Percentiles rank a stretch among this genome's conserved stretches.
Evolutionary conservation across 1,139 yeast genomes (phyloP).

Genomic region (Debaryomyces udenii): DNA sequence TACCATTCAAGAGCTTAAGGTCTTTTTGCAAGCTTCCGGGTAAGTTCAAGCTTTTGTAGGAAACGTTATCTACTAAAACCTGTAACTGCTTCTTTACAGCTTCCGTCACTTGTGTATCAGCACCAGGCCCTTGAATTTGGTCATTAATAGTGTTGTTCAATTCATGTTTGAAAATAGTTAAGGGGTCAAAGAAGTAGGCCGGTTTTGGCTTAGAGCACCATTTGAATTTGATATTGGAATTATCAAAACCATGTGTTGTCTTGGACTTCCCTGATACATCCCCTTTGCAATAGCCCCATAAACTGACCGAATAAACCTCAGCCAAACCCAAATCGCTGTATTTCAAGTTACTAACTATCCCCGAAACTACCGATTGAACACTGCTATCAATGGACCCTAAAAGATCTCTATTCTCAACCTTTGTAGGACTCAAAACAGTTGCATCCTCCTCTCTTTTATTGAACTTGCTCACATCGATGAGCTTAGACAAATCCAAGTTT

Average conservation of each 20-base stretch:
- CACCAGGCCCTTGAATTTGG: conserved; percentile 27
- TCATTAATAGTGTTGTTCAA: conserved; percentile 35
- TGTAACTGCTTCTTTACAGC: conserved; percentile 27
- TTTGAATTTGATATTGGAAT: conserved; percentile 46
- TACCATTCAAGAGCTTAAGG: conserved; percentile 32
- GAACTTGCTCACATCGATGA: conserved; percentile 25
- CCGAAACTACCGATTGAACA: not conserved
- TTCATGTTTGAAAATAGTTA: conserved; percentile 46
- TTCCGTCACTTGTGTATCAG: conserved; percentile 14
- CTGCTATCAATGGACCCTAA: not conserved
- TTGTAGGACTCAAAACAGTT: not conserved
- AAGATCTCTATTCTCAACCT: conserved; percentile 6
- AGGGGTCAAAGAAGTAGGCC: conserved; percentile 56
- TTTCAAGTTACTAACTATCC: conserved; percentile 19
- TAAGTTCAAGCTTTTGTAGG: conserved; percentile 34
- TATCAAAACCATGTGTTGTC: conserved; percentile 28
- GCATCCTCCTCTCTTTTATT: conserved; percentile 13
- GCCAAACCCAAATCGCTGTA: conserved; percentile 52
- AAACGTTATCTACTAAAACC: conserved; percentile 30
- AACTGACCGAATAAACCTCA: conserved; percentile 63
- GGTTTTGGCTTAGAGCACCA: conserved; percentile 58
- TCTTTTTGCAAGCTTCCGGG: conserved; percentile 41
- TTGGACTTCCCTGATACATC: conserved; percentile 18
- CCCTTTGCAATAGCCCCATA: conserved; percentile 80
- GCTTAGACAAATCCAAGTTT: conserved; percentile 33